Evolutionary conservation across 768 basidiomycete genomes (phyloP), one percentile per base, ranked within the genome.

Genomic region (Pisolithus tinctorius): DNA sequence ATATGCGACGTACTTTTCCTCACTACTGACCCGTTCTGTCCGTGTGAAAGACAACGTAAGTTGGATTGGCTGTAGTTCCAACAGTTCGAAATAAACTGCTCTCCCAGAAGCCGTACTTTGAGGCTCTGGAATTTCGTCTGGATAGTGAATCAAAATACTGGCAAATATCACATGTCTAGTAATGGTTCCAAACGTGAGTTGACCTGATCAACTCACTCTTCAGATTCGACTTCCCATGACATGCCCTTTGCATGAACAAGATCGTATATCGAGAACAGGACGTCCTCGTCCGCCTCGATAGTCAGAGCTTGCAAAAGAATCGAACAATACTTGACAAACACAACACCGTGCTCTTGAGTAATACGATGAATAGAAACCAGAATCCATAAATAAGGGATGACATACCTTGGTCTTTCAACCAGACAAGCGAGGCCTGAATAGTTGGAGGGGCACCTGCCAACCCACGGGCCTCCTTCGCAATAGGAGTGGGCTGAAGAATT

Each of bases 271-370:
- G 94, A 83, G 60, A 93, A 97, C 37, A 98, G 67, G 55, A 99
- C 83, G 68, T 98, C 96, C 69, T 99, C 96, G 63, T 99, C 96
- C n/a, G 89, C 80, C 62, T 97, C 93, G 14, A 99, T 83, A 0
- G 93, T 96, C 67, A 98, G 73, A 2, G 94, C 90, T 64, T 99
- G 96, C 14, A 99, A 72, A 13, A 99, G 71, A 47, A 98, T 80
- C 2, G 94, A 94, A 49, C 91, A 95, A 62, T 98, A 98, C 69
- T 98, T 98, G 72, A 99, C 78, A 66, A 96, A 98, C n/a, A 92
- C 68, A 8, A 99, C 96, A 16, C 96, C 96, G 57, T 98, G 96
- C n/a, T 86, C 96, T 99, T 49, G 39, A 11, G 45, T 13, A 14
- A 4, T 5, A 4, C 56, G 4, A 47, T 43, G 40, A 16, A 20